phyloP scores from a whole-genome alignment of 345 rosid genomes.

The Streptanthus diversifolius region DNA sequence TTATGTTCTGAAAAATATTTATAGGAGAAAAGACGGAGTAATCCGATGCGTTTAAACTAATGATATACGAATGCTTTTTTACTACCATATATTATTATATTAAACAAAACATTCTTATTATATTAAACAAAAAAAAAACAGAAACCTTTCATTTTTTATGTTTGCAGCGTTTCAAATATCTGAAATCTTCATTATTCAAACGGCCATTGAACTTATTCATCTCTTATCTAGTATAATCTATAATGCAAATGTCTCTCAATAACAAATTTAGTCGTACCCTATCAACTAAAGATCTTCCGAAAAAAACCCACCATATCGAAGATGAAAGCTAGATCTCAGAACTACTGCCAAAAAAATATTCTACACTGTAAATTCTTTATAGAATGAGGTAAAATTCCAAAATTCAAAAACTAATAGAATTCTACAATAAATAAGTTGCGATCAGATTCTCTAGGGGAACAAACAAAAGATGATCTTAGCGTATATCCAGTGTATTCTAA shows the following conservation, averaged over 20 bases:
- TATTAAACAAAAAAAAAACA: background rate
- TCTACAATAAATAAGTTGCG: background rate
- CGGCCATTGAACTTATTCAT: no score
- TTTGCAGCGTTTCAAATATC: no score
- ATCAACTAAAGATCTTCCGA: background rate
- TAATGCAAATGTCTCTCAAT: background rate
- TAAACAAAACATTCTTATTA: background rate
- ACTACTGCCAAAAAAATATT: background rate
- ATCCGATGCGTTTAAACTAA: no score
- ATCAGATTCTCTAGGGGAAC: background rate
- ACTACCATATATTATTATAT: background rate
- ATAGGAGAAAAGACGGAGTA: no score
- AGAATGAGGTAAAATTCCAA: no score
- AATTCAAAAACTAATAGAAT: background rate
- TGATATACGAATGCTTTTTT: background rate
- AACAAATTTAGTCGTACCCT: background rate
- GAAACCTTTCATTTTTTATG: no score
- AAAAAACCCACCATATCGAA: background rate
- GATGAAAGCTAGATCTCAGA: background rate
- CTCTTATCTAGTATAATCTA: no score
- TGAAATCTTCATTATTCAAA: no score
- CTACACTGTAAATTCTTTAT: no score
- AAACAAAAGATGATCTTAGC: background rate
- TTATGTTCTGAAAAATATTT: no score
- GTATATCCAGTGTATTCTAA: background rate